These are phyloP conservation scores for Trichoderma koningiopsis DNA, from an alignment of 2,329 filamentous ascomycete genomes.

Conservation along the genomic window DNA sequence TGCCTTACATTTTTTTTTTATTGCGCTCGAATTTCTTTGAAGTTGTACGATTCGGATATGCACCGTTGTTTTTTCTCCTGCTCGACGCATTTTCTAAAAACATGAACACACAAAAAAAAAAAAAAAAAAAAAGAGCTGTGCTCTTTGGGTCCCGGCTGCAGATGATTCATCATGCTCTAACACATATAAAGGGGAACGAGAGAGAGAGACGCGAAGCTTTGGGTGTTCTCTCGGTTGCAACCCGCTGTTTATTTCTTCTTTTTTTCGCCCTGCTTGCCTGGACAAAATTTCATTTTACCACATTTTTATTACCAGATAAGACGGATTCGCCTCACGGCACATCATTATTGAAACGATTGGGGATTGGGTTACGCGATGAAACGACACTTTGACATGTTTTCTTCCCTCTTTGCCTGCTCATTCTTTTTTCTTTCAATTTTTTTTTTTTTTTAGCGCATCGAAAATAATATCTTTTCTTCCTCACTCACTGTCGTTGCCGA, in stretches of 20 bases:
- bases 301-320: conserved; percentile 38
- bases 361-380: conserved; percentile 24
- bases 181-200: neutral
- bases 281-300: conserved; percentile 1
- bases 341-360: conserved; percentile 32
- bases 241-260: conserved; percentile 13
- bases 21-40: conserved; percentile 1
- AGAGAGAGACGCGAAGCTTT: neutral
- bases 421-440: neutral
- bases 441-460: neutral
- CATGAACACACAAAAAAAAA: neutral
- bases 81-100: neutral
- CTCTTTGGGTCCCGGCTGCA: conserved; percentile 4
- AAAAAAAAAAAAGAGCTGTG: conserved; percentile 8
- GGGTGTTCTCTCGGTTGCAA: neutral
- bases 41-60: neutral
- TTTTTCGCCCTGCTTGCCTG: neutral
- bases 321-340: conserved; percentile 46
- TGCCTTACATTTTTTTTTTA: neutral
- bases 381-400: conserved; percentile 31
- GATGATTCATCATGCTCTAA: conserved; percentile 12
- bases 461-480: neutral
- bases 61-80: neutral
- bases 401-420: conserved; percentile 19
- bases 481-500: neutral